Base-by-base conservation (phyloP, 2,329 filamentous ascomycete species). In the Diaporthe caulivora region DNA sequence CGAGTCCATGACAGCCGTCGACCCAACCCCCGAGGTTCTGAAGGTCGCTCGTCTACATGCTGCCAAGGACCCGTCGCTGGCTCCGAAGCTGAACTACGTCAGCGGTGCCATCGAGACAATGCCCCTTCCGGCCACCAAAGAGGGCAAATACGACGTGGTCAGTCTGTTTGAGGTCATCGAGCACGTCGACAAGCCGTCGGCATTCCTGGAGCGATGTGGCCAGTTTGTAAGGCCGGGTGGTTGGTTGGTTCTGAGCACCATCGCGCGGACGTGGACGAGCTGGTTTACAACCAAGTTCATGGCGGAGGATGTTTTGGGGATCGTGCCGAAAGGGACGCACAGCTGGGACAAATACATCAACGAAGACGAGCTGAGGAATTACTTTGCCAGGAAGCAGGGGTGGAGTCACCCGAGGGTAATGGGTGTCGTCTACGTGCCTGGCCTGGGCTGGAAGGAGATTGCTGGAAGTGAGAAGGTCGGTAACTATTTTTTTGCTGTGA, bases 321-420 rank as follows among this genome's bases (percentile, higher is more conserved):
- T 98, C 75, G 97, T 99, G 72, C 97, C 97, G 13, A 90, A 90
- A 76, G 97, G 97, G 1, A 99, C 97, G 60, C 97, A 99, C 84
- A 95, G 98, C 82, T 99, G 97, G 97, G 88, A 88, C 76, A 97
- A 98, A 85, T 99, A 98, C 84, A 92, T 99, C 77, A 97, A 98
- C 80, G 93, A 94, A 76, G 86, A 90, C 18, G 96, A 98, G 87
- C 82, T 97, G 79, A 85, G 88, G 77, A 84, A 81, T 1, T 87
- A 89, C 81, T 89, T 92, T 77, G 81, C 85, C 70, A 83, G 81
- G 72, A 85, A 85, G 77, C 82, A 84, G 74, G 87, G 84, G 1
- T 96, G 92, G 92, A 88, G 86, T 81, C 86, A 80, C 77, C 87
- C 87, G 51, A 85, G 85, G 79, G 88, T 92, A 75, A 92, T 94